These are phyloP conservation scores for Candida dendrica DNA, from an alignment of 805 yeast genomes.

Conservation along the genomic window DNA sequence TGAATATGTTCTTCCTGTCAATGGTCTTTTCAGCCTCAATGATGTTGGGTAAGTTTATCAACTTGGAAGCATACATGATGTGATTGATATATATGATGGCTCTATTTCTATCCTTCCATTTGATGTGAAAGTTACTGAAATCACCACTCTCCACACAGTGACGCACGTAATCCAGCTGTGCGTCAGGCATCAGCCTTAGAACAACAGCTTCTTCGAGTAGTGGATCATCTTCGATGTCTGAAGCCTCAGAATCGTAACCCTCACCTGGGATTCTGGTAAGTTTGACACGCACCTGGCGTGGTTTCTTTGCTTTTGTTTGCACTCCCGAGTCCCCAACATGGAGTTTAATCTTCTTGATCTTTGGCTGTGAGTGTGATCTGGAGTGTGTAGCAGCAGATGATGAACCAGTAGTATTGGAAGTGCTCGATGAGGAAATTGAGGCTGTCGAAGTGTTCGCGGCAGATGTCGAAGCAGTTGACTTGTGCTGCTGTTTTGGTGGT, in stretches of 20 bases:
- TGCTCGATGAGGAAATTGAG: too few relatives aligned
- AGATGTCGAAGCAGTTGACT: not conserved
- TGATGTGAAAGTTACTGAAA: conserved; percentile 60
- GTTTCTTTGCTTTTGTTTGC: not conserved
- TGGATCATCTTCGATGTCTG: conserved; percentile 94
- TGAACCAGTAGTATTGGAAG: too few relatives aligned
- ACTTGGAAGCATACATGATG: conserved; percentile 68
- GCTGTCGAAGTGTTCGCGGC: too few relatives aligned
- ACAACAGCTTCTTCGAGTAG: conserved; percentile 80
- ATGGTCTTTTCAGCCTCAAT: conserved; percentile 84
- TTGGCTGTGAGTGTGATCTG: not conserved
- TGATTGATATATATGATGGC: conserved; percentile 73
- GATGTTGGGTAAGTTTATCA: conserved; percentile 85
- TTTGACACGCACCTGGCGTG: conserved; percentile 31
- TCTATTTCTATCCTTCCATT: conserved; percentile 76
- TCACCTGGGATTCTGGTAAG: conserved; percentile 78
- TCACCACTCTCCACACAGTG: conserved; percentile 76
- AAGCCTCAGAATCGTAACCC: conserved; percentile 95
- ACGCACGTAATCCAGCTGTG: conserved; percentile 64
- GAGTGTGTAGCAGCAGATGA: not conserved
- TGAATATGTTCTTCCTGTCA: conserved; percentile 82
- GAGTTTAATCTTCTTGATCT: not conserved
- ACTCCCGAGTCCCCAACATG: not conserved
- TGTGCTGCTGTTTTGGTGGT: conserved; percentile 1
- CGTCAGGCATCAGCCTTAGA: conserved; percentile 63